Evolutionary conservation across 768 basidiomycete species (phyloP).

Genomic region (Boletus vinaceobasis): DNA sequence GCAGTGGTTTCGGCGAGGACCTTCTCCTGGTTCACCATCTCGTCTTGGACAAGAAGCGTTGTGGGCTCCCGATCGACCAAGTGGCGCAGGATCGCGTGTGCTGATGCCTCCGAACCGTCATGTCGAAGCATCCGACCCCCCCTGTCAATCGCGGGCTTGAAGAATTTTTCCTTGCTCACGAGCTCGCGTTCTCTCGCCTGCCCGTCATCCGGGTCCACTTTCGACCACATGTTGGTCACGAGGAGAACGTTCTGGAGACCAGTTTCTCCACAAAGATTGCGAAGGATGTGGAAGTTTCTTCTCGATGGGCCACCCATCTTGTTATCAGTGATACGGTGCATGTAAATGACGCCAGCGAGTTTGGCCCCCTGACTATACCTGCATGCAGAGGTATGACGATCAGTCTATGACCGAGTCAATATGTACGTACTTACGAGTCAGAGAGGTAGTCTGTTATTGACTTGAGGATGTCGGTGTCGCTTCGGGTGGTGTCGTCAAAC

Average conservation of each 20-base stretch:
- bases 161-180: constrained; percentile 39
- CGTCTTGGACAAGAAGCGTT: constrained; percentile 50
- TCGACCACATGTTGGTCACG: constrained; percentile 53
- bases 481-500: constrained; percentile 50
- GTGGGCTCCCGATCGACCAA: constrained; percentile 39
- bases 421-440: constrained; percentile 20
- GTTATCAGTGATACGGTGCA: constrained; percentile 50
- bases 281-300: constrained; percentile 49
- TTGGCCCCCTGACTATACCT: constrained; percentile 27
- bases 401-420: neutral
- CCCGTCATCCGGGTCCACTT: constrained; percentile 34
- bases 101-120: constrained; percentile 39
- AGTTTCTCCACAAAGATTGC: constrained; percentile 48
- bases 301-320: constrained; percentile 49
- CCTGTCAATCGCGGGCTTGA: constrained; percentile 47
- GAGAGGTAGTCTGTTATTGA: constrained; percentile 41
- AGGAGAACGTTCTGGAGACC: constrained; percentile 47
- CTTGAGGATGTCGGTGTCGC: constrained; percentile 43
- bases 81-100: constrained; percentile 41
- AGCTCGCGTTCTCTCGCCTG: constrained; percentile 46
- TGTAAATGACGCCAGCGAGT: constrained; percentile 45
- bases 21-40: constrained; percentile 49
- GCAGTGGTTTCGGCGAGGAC: constrained; percentile 50
- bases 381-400: neutral
- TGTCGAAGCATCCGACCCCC: constrained; percentile 46